Conservation (phyloP, 1,284 basidiomycete species). For the Cerioporus squamosus region DNA sequence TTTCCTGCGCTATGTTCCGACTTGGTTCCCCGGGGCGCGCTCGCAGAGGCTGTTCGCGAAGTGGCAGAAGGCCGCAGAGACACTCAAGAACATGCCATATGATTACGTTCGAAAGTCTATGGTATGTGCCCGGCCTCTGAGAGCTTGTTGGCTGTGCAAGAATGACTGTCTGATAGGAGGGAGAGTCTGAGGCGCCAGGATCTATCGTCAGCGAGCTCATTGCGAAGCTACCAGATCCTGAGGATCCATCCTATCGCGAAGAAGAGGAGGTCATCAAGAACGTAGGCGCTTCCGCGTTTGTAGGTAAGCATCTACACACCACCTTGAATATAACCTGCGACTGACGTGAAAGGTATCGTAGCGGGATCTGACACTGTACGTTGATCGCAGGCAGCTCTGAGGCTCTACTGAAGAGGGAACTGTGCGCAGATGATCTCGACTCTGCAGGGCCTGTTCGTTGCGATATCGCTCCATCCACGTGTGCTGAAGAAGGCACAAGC, state of each 20-base stretch:
- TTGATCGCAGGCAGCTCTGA: slow-evolving; percentile 1
- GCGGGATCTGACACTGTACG: slow-evolving; percentile 13
- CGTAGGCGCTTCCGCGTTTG: not conserved
- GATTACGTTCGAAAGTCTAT: not conserved
- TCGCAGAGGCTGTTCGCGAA: not conserved
- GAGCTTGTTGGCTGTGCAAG: not conserved
- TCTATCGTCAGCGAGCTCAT: not conserved
- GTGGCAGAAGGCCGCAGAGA: not conserved
- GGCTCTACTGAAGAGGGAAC: slow-evolving; percentile 22
- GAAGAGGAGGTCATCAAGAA: not conserved
- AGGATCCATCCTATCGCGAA: not conserved
- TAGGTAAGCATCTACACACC: not conserved
- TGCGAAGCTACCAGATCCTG: not conserved
- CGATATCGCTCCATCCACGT: slow-evolving; percentile 39
- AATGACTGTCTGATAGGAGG: not conserved
- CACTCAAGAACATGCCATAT: slow-evolving; percentile 3
- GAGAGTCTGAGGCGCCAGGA: not conserved
- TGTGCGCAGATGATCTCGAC: too few relatives aligned
- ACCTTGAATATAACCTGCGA: not conserved
- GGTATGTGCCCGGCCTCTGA: not conserved
- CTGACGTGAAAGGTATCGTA: not conserved
- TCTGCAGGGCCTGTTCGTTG: slow-evolving; percentile 25
- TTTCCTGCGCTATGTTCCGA: slow-evolving; percentile 7
- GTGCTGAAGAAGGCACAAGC: slow-evolving; percentile 33
- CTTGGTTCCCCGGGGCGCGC: slow-evolving; percentile 12